A percentile compares a stretch with the other conserved stretches of the same genome.
Evolutionary conservation across 495 filamentous ascomycete genomes (phyloP).

Genomic region (Talaromyces nanjingensis): DNA sequence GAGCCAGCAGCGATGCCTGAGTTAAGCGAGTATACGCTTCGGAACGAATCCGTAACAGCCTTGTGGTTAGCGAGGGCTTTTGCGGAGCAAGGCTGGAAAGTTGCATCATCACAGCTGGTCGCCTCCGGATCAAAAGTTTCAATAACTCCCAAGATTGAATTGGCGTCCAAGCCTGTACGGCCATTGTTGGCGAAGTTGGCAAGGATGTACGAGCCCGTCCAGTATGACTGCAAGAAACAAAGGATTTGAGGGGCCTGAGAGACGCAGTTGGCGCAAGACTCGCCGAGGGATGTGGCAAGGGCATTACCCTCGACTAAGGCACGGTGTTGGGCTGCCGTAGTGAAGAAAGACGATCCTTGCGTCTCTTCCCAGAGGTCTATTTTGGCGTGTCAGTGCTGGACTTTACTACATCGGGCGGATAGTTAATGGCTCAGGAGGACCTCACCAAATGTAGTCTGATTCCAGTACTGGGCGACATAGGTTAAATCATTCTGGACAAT

Average conservation of each 20-base stretch:
- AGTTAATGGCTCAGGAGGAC: neutral
- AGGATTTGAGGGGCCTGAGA: slow-evolving; percentile 52
- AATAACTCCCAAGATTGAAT: slow-evolving; percentile 50
- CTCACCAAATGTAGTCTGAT: slow-evolving; percentile 26
- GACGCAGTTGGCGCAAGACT: slow-evolving; percentile 39
- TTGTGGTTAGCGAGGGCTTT: slow-evolving; percentile 44
- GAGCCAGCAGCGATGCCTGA: slow-evolving; percentile 17
- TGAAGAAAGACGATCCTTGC: slow-evolving; percentile 52
- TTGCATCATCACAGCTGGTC: slow-evolving; percentile 32
- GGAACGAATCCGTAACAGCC: slow-evolving; percentile 40
- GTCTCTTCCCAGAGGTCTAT: slow-evolving; percentile 65
- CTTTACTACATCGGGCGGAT: neutral
- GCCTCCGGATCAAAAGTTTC: slow-evolving; percentile 51
- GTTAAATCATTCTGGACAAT: slow-evolving; percentile 49
- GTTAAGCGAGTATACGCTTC: slow-evolving; percentile 37
- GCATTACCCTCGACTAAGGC: slow-evolving; percentile 55
- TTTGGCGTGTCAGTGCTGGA: neutral
- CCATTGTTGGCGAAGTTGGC: slow-evolving; percentile 43
- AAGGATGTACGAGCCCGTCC: slow-evolving; percentile 47
- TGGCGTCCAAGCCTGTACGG: slow-evolving; percentile 50
- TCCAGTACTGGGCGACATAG: slow-evolving; percentile 68
- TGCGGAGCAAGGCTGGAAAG: slow-evolving; percentile 42
- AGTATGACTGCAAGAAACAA: slow-evolving; percentile 55
- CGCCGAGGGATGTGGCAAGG: slow-evolving; percentile 40
- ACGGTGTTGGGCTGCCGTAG: slow-evolving; percentile 45